A percentile compares a stretch with the other conserved stretches of the same genome.
phyloP scores from a whole-genome alignment of 2,329 filamentous ascomycete genomes.

The Zymoseptoria brevis region DNA sequence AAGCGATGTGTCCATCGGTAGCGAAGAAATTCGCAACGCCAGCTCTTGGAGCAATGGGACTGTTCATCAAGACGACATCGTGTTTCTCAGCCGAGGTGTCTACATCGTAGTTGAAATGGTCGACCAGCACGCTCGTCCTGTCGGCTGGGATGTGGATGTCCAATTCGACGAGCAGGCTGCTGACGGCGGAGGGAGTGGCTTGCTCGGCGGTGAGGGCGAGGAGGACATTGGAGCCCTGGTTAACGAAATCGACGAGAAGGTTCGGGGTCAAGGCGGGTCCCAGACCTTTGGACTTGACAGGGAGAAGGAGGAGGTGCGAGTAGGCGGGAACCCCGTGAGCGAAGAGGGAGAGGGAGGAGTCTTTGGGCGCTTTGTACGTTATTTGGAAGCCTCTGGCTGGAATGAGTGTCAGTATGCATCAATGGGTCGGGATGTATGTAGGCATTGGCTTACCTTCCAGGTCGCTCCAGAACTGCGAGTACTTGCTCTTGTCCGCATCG shows the following conservation, averaged over 20 bases:
- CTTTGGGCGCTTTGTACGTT: slow-evolving; percentile 75
- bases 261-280: slow-evolving; percentile 83
- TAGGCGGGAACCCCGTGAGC: slow-evolving; percentile 78
- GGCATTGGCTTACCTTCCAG: slow-evolving; percentile 50
- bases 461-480: slow-evolving; percentile 72
- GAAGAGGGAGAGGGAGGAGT: slow-evolving; percentile 68
- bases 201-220: slow-evolving; percentile 69
- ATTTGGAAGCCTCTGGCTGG: slow-evolving; percentile 76
- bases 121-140: slow-evolving; percentile 76
- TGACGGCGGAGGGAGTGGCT: slow-evolving; percentile 63
- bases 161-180: slow-evolving; percentile 74
- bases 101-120: slow-evolving; percentile 91
- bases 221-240: slow-evolving; percentile 84
- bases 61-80: slow-evolving; percentile 74
- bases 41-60: slow-evolving; percentile 55
- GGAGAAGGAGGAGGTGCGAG: slow-evolving; percentile 85
- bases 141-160: slow-evolving; percentile 83
- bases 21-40: slow-evolving; percentile 73
- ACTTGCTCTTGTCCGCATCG: slow-evolving; percentile 67
- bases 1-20: slow-evolving; percentile 63
- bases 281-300: slow-evolving; percentile 84
- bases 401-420: neutral
- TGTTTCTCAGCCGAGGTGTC: slow-evolving; percentile 71
- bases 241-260: slow-evolving; percentile 81
- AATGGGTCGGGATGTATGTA: neutral